Evolutionary conservation across 768 basidiomycete species (phyloP).

Genomic region (Boletus coccyginus): DNA sequence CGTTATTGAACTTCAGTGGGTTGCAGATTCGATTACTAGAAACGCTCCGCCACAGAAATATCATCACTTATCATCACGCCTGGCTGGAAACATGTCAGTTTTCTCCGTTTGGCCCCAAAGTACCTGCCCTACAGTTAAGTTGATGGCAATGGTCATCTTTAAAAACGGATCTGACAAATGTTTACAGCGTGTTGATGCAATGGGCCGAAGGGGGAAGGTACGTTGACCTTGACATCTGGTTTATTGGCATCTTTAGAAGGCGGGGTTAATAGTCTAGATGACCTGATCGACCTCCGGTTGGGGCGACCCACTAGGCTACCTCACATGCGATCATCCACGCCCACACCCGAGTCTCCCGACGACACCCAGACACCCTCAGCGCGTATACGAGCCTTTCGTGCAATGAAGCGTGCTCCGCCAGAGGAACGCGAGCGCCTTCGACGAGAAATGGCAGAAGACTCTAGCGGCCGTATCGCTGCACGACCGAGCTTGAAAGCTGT

Average conservation of each 20-base stretch:
- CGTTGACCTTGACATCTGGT: background rate
- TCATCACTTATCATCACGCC: constrained; percentile 93
- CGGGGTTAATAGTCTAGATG: constrained; percentile 56
- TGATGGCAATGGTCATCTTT: background rate
- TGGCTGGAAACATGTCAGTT: constrained; percentile 89
- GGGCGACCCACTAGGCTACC: constrained; percentile 51
- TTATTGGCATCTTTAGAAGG: background rate
- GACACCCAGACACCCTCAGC: constrained; percentile 59
- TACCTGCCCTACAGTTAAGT: constrained; percentile 84
- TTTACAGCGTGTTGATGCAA: constrained; percentile 78
- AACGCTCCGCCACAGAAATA: constrained; percentile 84
- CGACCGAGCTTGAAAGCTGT: constrained; percentile 62
- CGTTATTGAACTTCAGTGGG: background rate
- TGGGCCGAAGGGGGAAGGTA: constrained; percentile 87
- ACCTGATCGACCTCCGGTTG: constrained; percentile 78
- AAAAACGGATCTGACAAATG: background rate
- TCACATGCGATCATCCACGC: constrained; percentile 37
- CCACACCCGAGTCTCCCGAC: constrained; percentile 22
- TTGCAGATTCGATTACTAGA: constrained; percentile 79
- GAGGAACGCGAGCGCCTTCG: constrained; percentile 61
- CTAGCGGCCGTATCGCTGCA: constrained; percentile 21
- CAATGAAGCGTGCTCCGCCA: constrained; percentile 61
- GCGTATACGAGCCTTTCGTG: constrained; percentile 73
- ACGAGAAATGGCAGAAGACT: constrained; percentile 43
- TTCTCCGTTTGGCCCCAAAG: constrained; percentile 83